Percentiles rank a stretch among this genome's conserved stretches.
phyloP scores from a whole-genome alignment of 768 basidiomycete species.

The Tulasnella sp. region DNA sequence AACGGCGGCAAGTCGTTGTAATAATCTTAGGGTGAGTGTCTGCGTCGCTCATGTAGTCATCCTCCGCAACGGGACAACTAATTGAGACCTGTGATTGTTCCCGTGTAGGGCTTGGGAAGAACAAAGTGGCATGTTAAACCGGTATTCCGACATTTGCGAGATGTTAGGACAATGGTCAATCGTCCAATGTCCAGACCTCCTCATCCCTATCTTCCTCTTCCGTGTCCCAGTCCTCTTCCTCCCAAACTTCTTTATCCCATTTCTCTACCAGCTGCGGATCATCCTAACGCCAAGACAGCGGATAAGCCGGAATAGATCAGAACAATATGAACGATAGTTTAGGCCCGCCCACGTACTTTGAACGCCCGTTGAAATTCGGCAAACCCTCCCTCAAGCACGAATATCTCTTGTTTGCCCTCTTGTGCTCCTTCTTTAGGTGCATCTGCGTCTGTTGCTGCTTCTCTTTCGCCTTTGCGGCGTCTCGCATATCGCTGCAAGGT shows the following conservation, averaged over 20 bases:
- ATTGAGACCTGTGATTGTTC: not conserved
- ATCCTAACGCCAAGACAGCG: conserved; percentile 34
- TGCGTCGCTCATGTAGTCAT: not conserved
- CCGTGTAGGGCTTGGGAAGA: not conserved
- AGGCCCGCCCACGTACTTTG: conserved; percentile 3
- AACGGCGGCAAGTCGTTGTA: not conserved
- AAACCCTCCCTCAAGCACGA: conserved; percentile 67
- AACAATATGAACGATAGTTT: not conserved
- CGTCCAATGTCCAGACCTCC: not conserved
- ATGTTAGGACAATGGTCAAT: not conserved
- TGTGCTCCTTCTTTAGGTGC: conserved; percentile 14
- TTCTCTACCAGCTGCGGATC: conserved; percentile 67
- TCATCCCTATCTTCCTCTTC: not conserved
- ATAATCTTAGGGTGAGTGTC: not conserved
- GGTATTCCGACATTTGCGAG: not conserved
- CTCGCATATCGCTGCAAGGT: conserved; percentile 55
- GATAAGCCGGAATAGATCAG: not conserved
- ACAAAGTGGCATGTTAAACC: too few species aligned
- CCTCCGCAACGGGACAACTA: not conserved
- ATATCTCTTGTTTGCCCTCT: conserved; percentile 42
- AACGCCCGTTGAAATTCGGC: conserved; percentile 58
- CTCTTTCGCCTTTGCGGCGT: conserved; percentile 34
- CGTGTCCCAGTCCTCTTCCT: not conserved
- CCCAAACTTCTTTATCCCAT: conserved; percentile 41
- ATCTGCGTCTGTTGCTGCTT: conserved; percentile 35